These are phyloP conservation scores for Pythium phragmiticola DNA, from an alignment of 352 stramenopile species.

Conservation along the genomic window DNA sequence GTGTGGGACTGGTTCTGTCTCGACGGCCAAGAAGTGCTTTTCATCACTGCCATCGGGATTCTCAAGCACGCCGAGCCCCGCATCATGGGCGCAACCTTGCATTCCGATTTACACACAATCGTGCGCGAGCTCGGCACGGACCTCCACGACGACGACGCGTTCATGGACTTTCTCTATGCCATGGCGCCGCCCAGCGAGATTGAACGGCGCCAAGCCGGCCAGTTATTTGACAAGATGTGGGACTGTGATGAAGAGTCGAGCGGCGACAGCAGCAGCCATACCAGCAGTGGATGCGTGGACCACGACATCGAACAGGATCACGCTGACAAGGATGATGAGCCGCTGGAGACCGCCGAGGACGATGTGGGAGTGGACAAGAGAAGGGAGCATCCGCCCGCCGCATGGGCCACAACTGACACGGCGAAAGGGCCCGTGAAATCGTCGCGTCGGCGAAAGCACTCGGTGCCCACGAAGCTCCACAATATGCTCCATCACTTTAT, in stretches of 20 bases:
- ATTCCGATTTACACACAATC: constrained; percentile 43
- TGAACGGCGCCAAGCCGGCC: constrained; percentile 3
- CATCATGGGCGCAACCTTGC: constrained; percentile 34
- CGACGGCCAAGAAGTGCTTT: constrained; percentile 59
- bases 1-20: constrained; percentile 82
- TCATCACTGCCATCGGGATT: constrained; percentile 44
- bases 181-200: constrained; percentile 19
- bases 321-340: constrained; percentile 9
- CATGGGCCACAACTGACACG: neutral
- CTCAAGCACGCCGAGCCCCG: constrained; percentile 36
- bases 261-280: neutral
- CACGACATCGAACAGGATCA: constrained; percentile 6
- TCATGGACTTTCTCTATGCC: constrained; percentile 38
- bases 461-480: constrained; percentile 14
- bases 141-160: constrained; percentile 48
- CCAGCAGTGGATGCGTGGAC: constrained; percentile 11
- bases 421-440: constrained; percentile 1
- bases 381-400: constrained; percentile 12
- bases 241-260: constrained; percentile 18
- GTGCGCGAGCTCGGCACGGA: constrained; percentile 45
- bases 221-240: constrained; percentile 6
- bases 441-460: constrained; percentile 5
- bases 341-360: constrained; percentile 1
- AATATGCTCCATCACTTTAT: constrained; percentile 21
- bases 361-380: neutral